These are phyloP conservation scores for Berkeleyomyces basicola DNA, from an alignment of 2,329 filamentous ascomycete species.

Conservation along the genomic window DNA sequence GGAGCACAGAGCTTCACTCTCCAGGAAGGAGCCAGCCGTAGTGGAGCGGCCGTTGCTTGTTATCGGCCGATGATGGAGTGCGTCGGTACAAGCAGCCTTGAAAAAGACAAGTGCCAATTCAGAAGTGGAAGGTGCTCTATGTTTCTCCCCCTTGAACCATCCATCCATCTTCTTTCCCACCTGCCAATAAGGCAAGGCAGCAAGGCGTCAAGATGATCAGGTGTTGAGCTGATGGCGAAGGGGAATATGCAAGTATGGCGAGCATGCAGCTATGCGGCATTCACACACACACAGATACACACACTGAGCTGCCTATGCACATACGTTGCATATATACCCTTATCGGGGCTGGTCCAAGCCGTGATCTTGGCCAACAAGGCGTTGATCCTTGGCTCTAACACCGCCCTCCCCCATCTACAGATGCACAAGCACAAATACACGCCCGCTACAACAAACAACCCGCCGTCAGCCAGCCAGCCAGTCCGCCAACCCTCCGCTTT, in stretches of 20 bases:
- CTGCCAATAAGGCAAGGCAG: neutral
- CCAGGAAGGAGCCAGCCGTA: slow-evolving; percentile 7
- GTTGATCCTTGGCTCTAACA: too few species aligned
- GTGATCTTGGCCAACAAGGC: too few species aligned
- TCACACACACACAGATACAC: neutral
- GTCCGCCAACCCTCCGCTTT: too few species aligned
- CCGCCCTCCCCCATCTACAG: too few species aligned
- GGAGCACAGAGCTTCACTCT: slow-evolving; percentile 9
- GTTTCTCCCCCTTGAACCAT: neutral
- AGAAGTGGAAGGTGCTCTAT: neutral
- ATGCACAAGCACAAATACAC: too few species aligned
- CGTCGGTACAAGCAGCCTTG: neutral
- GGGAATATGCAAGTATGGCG: neutral
- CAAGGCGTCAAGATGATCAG: neutral
- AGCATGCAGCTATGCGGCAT: neutral
- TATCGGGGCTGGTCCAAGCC: too few species aligned
- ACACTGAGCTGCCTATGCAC: neutral
- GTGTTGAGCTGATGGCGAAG: neutral
- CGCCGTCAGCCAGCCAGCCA: too few species aligned
- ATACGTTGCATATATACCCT: neutral
- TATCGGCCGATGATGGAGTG: neutral
- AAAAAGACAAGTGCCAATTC: neutral
- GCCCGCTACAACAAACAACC: too few species aligned
- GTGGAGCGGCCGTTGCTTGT: neutral
- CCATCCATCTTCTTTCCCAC: neutral